phyloP scores from a whole-genome alignment of 2,329 filamentous ascomycete species.

The Pseudocercospora ulei region DNA sequence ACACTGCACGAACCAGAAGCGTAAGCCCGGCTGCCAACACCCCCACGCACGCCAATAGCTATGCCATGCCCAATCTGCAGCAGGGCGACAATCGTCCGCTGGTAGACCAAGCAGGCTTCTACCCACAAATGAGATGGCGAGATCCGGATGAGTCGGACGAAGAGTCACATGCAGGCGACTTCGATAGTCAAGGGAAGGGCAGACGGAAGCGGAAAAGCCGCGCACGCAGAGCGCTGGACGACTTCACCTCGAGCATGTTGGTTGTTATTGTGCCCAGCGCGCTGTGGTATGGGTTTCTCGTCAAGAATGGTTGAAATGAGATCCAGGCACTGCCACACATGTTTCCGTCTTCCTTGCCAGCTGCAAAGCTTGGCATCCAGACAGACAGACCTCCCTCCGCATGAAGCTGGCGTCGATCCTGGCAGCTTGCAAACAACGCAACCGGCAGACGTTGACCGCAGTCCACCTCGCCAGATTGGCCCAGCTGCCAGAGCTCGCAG shows the following conservation, averaged over 20 bases:
- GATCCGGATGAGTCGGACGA: constrained; percentile 31
- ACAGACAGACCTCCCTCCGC: too few species aligned
- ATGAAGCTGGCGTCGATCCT: too few species aligned
- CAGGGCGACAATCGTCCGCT: constrained; percentile 29
- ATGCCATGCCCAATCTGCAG: constrained; percentile 16
- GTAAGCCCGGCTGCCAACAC: constrained; percentile 32
- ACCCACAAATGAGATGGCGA: constrained; percentile 30
- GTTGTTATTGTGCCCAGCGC: constrained; percentile 19
- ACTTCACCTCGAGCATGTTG: constrained; percentile 17
- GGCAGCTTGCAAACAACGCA: too few species aligned
- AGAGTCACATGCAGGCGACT: constrained; percentile 20
- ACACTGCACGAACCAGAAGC: constrained; percentile 34
- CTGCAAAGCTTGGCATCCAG: too few species aligned
- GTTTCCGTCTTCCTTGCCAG: too few species aligned
- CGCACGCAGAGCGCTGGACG: constrained; percentile 20
- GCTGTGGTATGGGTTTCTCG: constrained; percentile 20
- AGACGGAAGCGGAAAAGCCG: constrained; percentile 16
- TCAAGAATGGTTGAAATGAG: constrained; percentile 22
- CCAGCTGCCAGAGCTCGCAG: too few species aligned
- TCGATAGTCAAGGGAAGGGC: constrained; percentile 21
- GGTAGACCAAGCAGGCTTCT: constrained; percentile 39
- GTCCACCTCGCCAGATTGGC: too few species aligned
- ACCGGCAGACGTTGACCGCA: too few species aligned
- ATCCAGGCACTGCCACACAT: too few species aligned
- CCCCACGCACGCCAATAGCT: constrained; percentile 18